Base-by-base conservation (phyloP, 495 filamentous ascomycete species). In the Coniosporium apollinis region DNA sequence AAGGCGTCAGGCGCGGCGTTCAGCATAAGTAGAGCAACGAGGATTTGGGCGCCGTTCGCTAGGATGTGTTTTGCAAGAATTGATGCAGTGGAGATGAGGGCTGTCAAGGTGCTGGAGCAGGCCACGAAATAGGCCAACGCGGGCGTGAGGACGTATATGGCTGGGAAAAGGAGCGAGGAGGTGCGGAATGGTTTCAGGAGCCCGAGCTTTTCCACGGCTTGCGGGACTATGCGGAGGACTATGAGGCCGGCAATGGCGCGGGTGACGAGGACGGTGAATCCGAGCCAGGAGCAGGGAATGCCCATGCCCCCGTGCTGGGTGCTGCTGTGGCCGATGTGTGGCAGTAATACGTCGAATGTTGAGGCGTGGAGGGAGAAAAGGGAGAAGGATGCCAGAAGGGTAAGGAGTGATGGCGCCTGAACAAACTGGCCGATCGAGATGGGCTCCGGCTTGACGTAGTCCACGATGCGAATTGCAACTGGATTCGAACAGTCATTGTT, bases 1-100 rank as follows among this genome's bases (percentile, higher is more conserved):
- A 48, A 57, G 4, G 60, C 51, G 39, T 64, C 60, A 5, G 60
- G 60, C n/a, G 56, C 56, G 11, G 60, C 55, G 34, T 57, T 60
- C 38, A 60, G 54, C 4, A 64, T 51, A 16, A 64, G 55, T 13
- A 61, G 49, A 5, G 47, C 45, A 10, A 61, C 57, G 10, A 64
- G 50, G 11, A 57, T 56, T 9, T 58, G 47, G 2, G 60, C 53
- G 15, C 47, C 46, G 6, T 50, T 51, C 9, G 57, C 49, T 16
- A 64, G 49, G 5, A 51, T 43, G 4, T 58, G 56, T 33, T 64
- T 64, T 38, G 51, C 36, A 22, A 62, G 49, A 34, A 63, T 58
- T 7, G 59, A 45, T 20, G 46, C 30, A 11, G 47, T 52, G 10
- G 56, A 56, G 3, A 51, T 45, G 16, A 58, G 13, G 20, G 54